Evolutionary conservation across 495 filamentous ascomycete species (phyloP).

Genomic region (Penicillium ochrochloron): DNA sequence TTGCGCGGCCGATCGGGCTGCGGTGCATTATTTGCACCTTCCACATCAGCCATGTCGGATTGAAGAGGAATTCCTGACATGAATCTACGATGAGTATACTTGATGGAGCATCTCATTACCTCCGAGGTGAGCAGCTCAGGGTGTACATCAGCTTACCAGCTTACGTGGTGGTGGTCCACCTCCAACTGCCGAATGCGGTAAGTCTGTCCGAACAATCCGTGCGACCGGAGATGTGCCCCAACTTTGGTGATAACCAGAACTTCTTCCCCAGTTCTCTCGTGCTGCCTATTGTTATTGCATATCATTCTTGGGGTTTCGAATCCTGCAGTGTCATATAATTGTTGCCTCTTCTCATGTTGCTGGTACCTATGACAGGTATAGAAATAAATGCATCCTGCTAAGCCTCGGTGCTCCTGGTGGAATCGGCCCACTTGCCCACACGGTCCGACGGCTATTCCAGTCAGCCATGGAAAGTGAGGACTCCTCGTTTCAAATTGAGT

Average conservation of each 20-base stretch:
- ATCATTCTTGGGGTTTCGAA: neutral
- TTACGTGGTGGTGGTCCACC: conserved; percentile 12
- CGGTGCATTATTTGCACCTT: conserved; percentile 16
- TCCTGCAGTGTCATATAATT: neutral
- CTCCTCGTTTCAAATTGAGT: neutral
- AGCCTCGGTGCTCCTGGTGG: neutral
- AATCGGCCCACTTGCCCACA: neutral
- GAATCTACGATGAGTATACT: conserved; percentile 2
- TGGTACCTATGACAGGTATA: neutral
- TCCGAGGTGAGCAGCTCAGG: neutral
- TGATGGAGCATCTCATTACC: neutral
- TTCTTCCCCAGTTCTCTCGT: neutral
- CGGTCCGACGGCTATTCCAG: neutral
- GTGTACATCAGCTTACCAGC: conserved; percentile 3
- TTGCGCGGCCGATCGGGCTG: conserved; percentile 44
- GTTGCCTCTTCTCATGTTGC: neutral
- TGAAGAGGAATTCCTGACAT: neutral
- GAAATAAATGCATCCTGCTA: neutral
- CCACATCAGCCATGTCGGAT: conserved; percentile 20
- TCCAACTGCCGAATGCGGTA: neutral
- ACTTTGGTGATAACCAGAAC: neutral
- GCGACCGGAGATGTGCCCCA: neutral
- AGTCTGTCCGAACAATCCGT: neutral
- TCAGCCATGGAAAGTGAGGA: neutral
- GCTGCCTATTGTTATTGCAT: neutral